Evolutionary conservation across 208 protist genomes (phyloP).

Genomic region (Leishmania mexicana): DNA sequence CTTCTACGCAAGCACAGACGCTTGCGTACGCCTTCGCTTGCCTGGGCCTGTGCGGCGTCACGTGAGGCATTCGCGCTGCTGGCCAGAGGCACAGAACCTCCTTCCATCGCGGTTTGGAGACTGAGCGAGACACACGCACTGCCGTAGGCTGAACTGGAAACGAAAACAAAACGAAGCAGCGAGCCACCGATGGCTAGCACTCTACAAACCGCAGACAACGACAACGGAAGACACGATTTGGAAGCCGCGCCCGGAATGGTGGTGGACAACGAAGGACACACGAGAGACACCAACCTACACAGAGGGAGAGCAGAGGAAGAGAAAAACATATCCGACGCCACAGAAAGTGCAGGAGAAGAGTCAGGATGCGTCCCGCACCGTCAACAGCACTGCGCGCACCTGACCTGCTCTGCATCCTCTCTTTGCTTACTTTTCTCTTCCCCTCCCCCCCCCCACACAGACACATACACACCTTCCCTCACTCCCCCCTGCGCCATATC

Average conservation of each 20-base stretch:
- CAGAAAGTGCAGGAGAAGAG: neutral
- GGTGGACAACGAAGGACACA: neutral
- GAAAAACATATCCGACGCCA: neutral
- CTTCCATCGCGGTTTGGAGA: neutral
- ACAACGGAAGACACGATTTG: neutral
- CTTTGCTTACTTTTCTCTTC: neutral
- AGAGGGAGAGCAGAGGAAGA: neutral
- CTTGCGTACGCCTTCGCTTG: neutral
- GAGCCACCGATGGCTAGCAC: neutral
- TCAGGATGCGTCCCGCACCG: neutral
- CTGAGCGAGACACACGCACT: neutral
- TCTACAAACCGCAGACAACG: neutral
- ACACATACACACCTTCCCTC: neutral
- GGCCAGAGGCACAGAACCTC: neutral
- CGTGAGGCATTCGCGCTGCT: neutral
- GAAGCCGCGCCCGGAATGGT: neutral
- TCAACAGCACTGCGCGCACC: neutral
- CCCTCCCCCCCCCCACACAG: too few relatives aligned
- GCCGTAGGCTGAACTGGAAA: neutral
- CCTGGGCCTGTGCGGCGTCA: neutral
- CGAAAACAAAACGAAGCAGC: neutral
- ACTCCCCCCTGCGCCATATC: neutral
- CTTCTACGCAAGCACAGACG: neutral
- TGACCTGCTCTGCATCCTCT: neutral
- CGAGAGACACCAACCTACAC: neutral